phyloP scores from a whole-genome alignment of 179 eudicot species.

The Gypsophila paniculata region DNA sequence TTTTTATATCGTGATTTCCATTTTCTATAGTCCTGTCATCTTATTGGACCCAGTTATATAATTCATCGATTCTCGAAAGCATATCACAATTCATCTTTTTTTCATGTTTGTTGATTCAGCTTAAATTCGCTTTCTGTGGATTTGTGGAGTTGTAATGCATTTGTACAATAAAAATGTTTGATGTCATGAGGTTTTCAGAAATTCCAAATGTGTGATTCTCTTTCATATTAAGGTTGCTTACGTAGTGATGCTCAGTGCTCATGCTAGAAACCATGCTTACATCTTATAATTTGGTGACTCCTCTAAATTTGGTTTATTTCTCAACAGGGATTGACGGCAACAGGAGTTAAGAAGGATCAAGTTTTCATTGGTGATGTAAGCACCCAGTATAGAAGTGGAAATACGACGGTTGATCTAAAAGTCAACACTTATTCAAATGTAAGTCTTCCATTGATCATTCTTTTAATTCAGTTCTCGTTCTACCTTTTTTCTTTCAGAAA shows the following conservation, averaged over 20 bases:
- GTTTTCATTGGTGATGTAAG: constrained; percentile 73
- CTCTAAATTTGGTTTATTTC: constrained; percentile 10
- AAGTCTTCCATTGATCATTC: constrained; percentile 15
- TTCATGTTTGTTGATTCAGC: background rate
- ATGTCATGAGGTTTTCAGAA: constrained; percentile 5
- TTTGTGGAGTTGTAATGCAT: background rate
- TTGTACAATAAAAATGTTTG: background rate
- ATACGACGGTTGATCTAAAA: constrained; percentile 70
- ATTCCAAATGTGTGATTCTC: background rate
- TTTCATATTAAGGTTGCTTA: background rate
- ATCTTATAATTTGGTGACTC: background rate
- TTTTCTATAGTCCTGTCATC: background rate
- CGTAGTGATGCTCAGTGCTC: background rate
- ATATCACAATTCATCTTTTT: background rate
- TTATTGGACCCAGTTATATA: background rate
- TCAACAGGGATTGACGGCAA: constrained; percentile 79
- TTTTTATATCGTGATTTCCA: background rate
- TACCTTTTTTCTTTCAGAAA: background rate
- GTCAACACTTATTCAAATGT: constrained; percentile 79
- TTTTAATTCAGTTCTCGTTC: background rate
- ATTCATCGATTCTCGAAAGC: background rate
- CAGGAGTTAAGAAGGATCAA: constrained; percentile 70
- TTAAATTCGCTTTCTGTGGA: background rate
- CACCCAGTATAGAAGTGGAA: constrained; percentile 67
- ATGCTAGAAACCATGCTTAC: background rate